Base-by-base conservation (phyloP, 2,329 filamentous ascomycete species). In the Alternaria hordeiaustralica region DNA sequence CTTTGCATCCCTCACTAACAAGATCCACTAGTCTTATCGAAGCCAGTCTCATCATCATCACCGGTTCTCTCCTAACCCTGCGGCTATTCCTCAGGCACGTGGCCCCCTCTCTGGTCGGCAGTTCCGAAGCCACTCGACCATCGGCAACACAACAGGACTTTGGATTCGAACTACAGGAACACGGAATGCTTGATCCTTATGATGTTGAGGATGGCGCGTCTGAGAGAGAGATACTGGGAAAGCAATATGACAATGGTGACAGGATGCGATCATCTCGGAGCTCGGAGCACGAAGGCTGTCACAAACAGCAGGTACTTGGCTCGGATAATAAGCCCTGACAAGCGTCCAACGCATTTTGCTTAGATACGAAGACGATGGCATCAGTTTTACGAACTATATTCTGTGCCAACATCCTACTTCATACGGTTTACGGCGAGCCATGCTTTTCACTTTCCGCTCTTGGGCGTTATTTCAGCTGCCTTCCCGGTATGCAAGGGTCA, bases 11-110 rank as follows among this genome's bases (percentile, higher is more conserved):
- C 8, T 60, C 10, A 23, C 56, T 67, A 4, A 67, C 46, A 12
- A 25, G 26, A 4, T 46, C 15, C 18, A 3, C 25, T 47, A 80
- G 78, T 1, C 69, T 80, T 25, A 71, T 82, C 28, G 81, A 83
- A 63, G 72, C 74, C 2, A 83, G 82, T 33, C 72, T 83, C 0
- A 75, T 82, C 55, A 75, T 83, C 28, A 80, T 81, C 12, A 82
- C 80, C 64, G 79, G 79, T 15, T 77, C 79, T 4, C 76, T 82
- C 45, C 80, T 80, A 0, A 82, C 80, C 0, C 67, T 83, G 9
- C 76, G 78, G 18, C 78, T 80, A 7, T 82, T 82, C 71, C 71
- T 82, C 60, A 71, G 71, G 2, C 77, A 80, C 56, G 69, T 82
- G 10, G 75, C 79, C 0, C 79, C 80, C 2, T 45, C 20, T 23